Conservation (phyloP, 768 basidiomycete genomes). For the Amanita muscaria region DNA sequence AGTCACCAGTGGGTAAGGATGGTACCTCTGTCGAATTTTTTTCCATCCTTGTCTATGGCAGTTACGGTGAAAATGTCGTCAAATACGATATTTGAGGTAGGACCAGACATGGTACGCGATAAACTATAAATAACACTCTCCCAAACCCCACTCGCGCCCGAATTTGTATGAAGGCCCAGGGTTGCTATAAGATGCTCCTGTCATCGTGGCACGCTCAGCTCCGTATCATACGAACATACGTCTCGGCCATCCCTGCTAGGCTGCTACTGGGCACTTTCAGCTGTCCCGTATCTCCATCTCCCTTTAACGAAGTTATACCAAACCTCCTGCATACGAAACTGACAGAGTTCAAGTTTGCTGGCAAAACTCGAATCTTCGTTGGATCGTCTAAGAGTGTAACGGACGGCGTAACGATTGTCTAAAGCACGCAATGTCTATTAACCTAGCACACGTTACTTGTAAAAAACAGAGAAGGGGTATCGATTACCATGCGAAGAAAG, state of each 20-base stretch:
- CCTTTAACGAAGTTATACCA: slow-evolving; percentile 28
- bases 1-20: slow-evolving; percentile 5
- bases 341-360: slow-evolving; percentile 52
- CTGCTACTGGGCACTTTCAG: slow-evolving; percentile 54
- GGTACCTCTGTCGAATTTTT: slow-evolving; percentile 94
- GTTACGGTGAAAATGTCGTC: slow-evolving; percentile 89
- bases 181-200: too few relatives aligned
- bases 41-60: slow-evolving; percentile 84
- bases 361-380: slow-evolving; percentile 51
- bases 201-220: slow-evolving; percentile 41
- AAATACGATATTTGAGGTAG: slow-evolving; percentile 74
- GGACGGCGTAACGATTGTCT: too few relatives aligned
- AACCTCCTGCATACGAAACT: slow-evolving; percentile 27
- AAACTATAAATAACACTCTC: too few relatives aligned
- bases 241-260: slow-evolving; percentile 59
- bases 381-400: slow-evolving; percentile 30
- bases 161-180: too few relatives aligned
- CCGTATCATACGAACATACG: slow-evolving; percentile 59
- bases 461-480: too few relatives aligned
- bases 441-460: background rate
- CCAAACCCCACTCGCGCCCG: too few relatives aligned
- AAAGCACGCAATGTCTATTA: slow-evolving; percentile 26
- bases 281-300: slow-evolving; percentile 49
- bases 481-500: too few relatives aligned
- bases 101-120: slow-evolving; percentile 52